A percentile compares a stretch with the other conserved stretches of the same genome.
These are phyloP conservation scores for Alternaria incomplexa DNA, from an alignment of 2,329 filamentous ascomycete genomes.

Conservation along the genomic window DNA sequence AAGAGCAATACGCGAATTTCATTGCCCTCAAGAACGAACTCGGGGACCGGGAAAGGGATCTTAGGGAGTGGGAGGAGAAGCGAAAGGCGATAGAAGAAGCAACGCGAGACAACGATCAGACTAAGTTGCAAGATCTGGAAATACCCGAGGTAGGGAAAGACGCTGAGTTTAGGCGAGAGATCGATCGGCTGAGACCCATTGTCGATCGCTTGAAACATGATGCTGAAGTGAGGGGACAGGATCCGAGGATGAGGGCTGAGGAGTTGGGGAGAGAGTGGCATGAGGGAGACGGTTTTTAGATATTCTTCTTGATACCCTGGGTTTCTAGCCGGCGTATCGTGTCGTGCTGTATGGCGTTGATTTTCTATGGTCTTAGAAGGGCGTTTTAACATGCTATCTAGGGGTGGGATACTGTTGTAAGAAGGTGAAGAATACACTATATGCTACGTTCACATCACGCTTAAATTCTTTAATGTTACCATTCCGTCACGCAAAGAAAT, in stretches of 20 bases:
- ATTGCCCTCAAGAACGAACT: slow-evolving; percentile 54
- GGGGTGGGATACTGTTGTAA: not conserved
- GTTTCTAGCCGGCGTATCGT: not conserved
- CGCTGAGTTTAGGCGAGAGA: slow-evolving; percentile 51
- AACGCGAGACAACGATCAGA: slow-evolving; percentile 31
- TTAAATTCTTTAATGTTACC: not conserved
- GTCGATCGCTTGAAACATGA: slow-evolving; percentile 51
- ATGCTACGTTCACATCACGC: not conserved
- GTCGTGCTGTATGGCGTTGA: not conserved
- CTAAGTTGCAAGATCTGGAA: slow-evolving; percentile 40
- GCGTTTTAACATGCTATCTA: not conserved
- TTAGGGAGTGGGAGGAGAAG: slow-evolving; percentile 51
- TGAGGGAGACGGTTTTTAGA: slow-evolving; percentile 62
- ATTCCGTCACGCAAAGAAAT: not conserved
- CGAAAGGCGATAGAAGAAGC: slow-evolving; percentile 45
- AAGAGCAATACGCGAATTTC: slow-evolving; percentile 57
- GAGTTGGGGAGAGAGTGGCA: slow-evolving; percentile 62
- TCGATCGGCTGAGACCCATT: slow-evolving; percentile 52
- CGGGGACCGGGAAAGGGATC: slow-evolving; percentile 49
- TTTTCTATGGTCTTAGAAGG: not conserved
- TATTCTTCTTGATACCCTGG: not conserved
- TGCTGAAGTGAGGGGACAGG: slow-evolving; percentile 58
- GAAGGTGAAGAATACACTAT: not conserved
- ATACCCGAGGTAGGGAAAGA: slow-evolving; percentile 53
- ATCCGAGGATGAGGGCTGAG: slow-evolving; percentile 58